Conservation (phyloP, 1,139 yeast species). For the Pneumocystis wakefieldiae region DNA sequence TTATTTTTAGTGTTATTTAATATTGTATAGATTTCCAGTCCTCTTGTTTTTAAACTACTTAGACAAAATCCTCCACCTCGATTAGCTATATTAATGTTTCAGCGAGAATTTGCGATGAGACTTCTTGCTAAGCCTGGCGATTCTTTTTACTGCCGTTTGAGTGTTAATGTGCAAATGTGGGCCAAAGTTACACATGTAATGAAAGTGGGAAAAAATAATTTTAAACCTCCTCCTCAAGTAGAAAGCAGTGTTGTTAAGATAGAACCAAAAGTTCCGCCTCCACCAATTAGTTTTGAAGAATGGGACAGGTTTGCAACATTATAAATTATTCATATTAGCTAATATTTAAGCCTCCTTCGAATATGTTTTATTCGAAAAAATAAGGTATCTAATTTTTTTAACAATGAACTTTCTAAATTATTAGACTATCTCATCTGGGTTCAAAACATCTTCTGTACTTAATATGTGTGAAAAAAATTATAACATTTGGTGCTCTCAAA, state of each 20-base stretch:
- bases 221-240: slow-evolving; percentile 97
- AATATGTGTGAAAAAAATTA: slow-evolving; percentile 80
- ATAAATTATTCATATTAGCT: neutral
- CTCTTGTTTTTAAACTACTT: slow-evolving; percentile 79
- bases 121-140: slow-evolving; percentile 93
- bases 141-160: slow-evolving; percentile 71
- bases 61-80: slow-evolving; percentile 91
- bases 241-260: slow-evolving; percentile 91
- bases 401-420: neutral
- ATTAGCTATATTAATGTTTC: slow-evolving; percentile 92
- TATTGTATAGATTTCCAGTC: slow-evolving; percentile 52
- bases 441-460: slow-evolving; percentile 67
- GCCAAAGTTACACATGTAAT: slow-evolving; percentile 93
- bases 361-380: slow-evolving; percentile 86
- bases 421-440: slow-evolving; percentile 26
- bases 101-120: slow-evolving; percentile 88
- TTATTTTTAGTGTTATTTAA: neutral
- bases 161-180: slow-evolving; percentile 99
- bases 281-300: slow-evolving; percentile 78
- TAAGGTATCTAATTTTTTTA: slow-evolving; percentile 66
- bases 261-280: slow-evolving; percentile 83
- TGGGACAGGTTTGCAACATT: slow-evolving; percentile 51
- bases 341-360: slow-evolving; percentile 42
- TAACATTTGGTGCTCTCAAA: slow-evolving; percentile 46
- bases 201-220: slow-evolving; percentile 95